These are phyloP conservation scores for Canavalia ensiformis DNA, from an alignment of 306 rosid species.

Conservation along the genomic window DNA sequence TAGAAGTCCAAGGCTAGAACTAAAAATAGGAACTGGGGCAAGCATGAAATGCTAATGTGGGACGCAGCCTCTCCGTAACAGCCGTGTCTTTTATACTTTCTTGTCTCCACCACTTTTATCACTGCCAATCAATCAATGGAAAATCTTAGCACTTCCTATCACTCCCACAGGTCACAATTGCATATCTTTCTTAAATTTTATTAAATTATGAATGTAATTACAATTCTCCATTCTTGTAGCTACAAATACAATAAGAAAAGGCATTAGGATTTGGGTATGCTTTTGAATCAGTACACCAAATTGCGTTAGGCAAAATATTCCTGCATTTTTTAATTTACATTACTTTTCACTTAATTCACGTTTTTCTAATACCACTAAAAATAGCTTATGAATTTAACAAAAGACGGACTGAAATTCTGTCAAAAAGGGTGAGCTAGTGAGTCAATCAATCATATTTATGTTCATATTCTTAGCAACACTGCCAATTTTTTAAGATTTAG, in stretches of 20 bases:
- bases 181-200: not conserved
- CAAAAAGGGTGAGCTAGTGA: not conserved
- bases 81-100: conserved; percentile 43
- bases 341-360: too few relatives aligned
- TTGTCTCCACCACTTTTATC: conserved; percentile 42
- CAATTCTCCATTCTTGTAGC: not conserved
- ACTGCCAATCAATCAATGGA: not conserved
- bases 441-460: not conserved
- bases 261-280: not conserved
- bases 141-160: conserved; percentile 5
- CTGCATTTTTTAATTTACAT: too few relatives aligned
- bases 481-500: not conserved
- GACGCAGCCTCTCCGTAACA: conserved; percentile 22
- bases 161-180: not conserved
- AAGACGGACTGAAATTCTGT: not conserved
- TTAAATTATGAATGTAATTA: not conserved
- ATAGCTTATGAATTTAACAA: too few relatives aligned
- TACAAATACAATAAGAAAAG: not conserved
- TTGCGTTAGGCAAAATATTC: not conserved
- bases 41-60: conserved; percentile 16
- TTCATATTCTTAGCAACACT: not conserved
- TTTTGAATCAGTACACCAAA: not conserved
- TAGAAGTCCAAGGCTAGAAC: not conserved
- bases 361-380: too few relatives aligned
- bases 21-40: not conserved